Base-by-base conservation (phyloP, 768 basidiomycete genomes). In the Tricholoma sp. region DNA sequence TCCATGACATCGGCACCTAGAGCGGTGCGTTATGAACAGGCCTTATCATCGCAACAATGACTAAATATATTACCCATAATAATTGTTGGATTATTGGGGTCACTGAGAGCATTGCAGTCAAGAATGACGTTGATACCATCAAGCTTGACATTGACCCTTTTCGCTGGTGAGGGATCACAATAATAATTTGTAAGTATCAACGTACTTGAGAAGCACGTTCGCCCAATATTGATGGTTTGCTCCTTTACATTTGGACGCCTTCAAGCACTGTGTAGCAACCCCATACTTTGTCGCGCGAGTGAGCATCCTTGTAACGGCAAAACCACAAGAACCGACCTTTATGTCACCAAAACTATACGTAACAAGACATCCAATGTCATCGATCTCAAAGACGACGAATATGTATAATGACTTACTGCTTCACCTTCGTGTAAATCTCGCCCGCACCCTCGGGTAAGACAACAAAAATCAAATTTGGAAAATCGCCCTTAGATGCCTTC, bases 51-150 rank as follows among this genome's bases (percentile, higher is more conserved):
- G 35, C 10, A 58, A 54, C 51, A 60, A 52, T n/a, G 2, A 19
- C 2, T 19, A 18, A 22, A 10, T 56, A 29, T 12, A 18, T 21
- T 73, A 79, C 89, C 90, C 78, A 92, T 84, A 19, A 92, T 81
- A 14, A 93, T 82, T 0, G 90, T 89, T 0, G 89, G 89, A 59
- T 84, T 82, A 32, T 78, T 74, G 0, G 83, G 80, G 63, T 92
- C 88, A 0, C 79, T 79, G 0, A 92, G 72, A 4, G 79, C 74
- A 3, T 74, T 69, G 0, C 84, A 78, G 31, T 88, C 85, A 0
- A 88, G 87, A 22, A 92, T 77, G 0, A 80, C 77, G 63, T 94
- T 93, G 66, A 92, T 84, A 0, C 91, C 91, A 4, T 89, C 91
- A 0, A 93, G 78, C 67, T 93, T 93, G 4, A 87, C 88, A 56